phyloP scores from a whole-genome alignment of 2,329 filamentous ascomycete genomes.

The Sporothrix mexicana region DNA sequence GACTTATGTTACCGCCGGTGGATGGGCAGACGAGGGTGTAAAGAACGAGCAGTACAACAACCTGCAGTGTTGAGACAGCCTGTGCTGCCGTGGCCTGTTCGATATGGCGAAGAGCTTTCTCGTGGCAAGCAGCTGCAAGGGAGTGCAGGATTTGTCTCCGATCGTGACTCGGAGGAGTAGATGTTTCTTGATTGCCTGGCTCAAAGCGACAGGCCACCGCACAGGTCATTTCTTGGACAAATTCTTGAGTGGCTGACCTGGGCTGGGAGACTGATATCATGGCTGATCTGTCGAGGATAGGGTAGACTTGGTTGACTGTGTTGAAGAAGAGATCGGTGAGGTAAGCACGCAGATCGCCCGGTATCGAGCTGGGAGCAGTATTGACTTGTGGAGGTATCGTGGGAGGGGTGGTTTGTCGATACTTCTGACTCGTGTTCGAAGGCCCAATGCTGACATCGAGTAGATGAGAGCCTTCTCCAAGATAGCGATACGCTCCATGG shows the following conservation, averaged over 20 bases:
- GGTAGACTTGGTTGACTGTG: slow-evolving; percentile 21
- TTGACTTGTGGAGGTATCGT: neutral
- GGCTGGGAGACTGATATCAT: neutral
- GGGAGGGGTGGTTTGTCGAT: neutral
- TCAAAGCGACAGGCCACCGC: slow-evolving; percentile 25
- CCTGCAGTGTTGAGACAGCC: slow-evolving; percentile 28
- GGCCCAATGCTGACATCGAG: neutral
- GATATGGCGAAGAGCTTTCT: neutral
- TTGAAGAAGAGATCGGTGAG: slow-evolving; percentile 22
- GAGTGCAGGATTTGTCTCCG: neutral
- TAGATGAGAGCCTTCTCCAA: slow-evolving; percentile 21
- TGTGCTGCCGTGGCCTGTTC: slow-evolving; percentile 19
- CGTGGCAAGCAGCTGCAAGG: neutral
- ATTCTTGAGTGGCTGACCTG: slow-evolving; percentile 1
- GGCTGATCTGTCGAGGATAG: neutral
- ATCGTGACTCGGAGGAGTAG: neutral
- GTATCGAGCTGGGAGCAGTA: neutral
- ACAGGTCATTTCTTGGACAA: slow-evolving; percentile 26
- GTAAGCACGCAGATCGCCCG: neutral
- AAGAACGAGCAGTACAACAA: slow-evolving; percentile 25
- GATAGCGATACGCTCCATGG: slow-evolving; percentile 26
- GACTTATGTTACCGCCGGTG: slow-evolving; percentile 27
- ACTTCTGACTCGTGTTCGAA: neutral
- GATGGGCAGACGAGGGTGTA: slow-evolving; percentile 26
- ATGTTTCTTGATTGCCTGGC: neutral